Percentiles rank a stretch among this genome's conserved stretches.
phyloP scores from a whole-genome alignment of 2,329 filamentous ascomycete species.

The Zasmidium cellare region DNA sequence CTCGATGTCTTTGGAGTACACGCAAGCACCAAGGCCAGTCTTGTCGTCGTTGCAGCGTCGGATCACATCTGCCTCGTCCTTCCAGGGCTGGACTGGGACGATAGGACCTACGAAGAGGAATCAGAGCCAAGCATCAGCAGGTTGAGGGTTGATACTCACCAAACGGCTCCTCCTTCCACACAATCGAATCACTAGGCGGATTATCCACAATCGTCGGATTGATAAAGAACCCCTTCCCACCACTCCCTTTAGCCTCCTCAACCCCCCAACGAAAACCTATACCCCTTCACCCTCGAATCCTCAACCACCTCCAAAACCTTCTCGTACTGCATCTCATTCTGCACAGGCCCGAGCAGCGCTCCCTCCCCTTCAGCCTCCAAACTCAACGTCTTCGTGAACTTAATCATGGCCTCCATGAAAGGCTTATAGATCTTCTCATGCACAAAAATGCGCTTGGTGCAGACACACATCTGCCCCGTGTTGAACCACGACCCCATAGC shows the following conservation, averaged over 20 bases:
- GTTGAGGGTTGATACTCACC: not conserved
- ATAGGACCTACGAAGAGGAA: slow-evolving; percentile 34
- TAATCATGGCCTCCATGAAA: slow-evolving; percentile 15
- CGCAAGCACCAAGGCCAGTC: slow-evolving; percentile 53
- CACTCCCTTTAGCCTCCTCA: slow-evolving; percentile 47
- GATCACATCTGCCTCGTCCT: slow-evolving; percentile 47
- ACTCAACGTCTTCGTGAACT: slow-evolving; percentile 74
- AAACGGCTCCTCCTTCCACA: slow-evolving; percentile 51
- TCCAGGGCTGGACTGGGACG: slow-evolving; percentile 46
- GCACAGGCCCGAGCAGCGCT: slow-evolving; percentile 41
- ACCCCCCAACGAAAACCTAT: slow-evolving; percentile 58
- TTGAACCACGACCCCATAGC: slow-evolving; percentile 58
- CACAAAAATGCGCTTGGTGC: slow-evolving; percentile 55
- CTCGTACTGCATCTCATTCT: slow-evolving; percentile 57
- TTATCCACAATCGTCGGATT: slow-evolving; percentile 47
- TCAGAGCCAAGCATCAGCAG: not conserved
- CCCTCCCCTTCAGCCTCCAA: slow-evolving; percentile 65
- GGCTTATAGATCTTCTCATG: slow-evolving; percentile 55
- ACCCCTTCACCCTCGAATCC: slow-evolving; percentile 36
- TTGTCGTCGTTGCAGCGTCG: slow-evolving; percentile 48
- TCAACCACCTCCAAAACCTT: slow-evolving; percentile 44
- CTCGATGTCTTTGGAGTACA: slow-evolving; percentile 51
- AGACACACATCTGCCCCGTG: slow-evolving; percentile 59
- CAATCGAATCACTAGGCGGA: slow-evolving; percentile 38
- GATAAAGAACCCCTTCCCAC: slow-evolving; percentile 37